phyloP scores from a whole-genome alignment of 108 stramenopile species.

The Nitzschia putrida region DNA sequence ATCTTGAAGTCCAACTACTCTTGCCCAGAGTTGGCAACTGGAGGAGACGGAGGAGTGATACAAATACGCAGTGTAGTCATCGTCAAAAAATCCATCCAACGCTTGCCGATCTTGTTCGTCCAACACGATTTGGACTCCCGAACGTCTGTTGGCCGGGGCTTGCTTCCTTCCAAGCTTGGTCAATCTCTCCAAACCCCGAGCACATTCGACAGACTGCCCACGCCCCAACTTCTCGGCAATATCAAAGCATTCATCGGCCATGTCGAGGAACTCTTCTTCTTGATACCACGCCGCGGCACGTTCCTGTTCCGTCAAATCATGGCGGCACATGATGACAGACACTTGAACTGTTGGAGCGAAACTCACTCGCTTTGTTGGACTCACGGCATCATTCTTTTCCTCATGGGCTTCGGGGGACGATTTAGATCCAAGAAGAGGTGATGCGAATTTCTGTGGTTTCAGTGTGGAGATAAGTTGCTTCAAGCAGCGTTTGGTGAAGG shows the following conservation, averaged over 20 bases:
- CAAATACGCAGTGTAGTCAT: neutral
- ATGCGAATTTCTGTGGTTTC: no score
- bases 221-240: neutral
- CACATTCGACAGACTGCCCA: neutral
- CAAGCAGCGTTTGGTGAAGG: no score
- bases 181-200: neutral
- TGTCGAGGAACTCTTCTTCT: constrained; percentile 3
- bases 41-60: constrained; percentile 5
- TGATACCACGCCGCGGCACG: neutral
- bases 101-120: constrained; percentile 3
- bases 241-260: neutral
- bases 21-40: constrained; percentile 12
- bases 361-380: no score
- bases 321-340: neutral
- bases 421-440: no score
- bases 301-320: neutral
- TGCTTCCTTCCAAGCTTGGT: neutral
- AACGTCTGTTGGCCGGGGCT: neutral
- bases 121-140: neutral
- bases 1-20: constrained; percentile 7
- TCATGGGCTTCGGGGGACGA: no score
- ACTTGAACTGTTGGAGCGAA: no score
- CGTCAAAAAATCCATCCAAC: neutral
- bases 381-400: no score
- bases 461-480: no score